Evolutionary conservation across 306 rosid genomes (phyloP).

Genomic region (Cicer arietinum): DNA sequence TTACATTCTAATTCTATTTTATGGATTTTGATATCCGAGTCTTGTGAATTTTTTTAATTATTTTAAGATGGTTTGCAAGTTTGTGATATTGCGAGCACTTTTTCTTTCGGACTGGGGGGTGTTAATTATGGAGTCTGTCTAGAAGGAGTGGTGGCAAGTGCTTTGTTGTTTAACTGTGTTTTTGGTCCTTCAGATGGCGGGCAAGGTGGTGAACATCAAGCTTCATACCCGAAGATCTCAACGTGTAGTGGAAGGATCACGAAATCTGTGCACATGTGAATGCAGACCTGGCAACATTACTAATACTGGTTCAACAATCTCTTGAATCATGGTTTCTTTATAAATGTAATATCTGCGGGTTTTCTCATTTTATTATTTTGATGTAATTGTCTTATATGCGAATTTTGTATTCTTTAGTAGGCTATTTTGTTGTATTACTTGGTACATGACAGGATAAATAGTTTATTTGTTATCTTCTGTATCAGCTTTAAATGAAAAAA

Average conservation of each 20-base stretch:
- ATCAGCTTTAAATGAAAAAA: neutral
- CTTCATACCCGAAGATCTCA: conserved; percentile 85
- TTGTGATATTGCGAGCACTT: conserved; percentile 15
- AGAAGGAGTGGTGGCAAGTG: neutral
- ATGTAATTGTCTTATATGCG: conserved; percentile 20
- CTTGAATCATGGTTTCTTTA: conserved; percentile 34
- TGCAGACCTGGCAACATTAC: conserved; percentile 70
- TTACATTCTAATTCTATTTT: conserved; percentile 1
- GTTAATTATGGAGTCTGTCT: conserved; percentile 19
- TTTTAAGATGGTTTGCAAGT: conserved; percentile 25
- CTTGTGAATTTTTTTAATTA: neutral
- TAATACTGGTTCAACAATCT: conserved; percentile 36
- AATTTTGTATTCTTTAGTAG: conserved; percentile 33
- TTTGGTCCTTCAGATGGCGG: conserved; percentile 71
- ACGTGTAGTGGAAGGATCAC: conserved; percentile 85
- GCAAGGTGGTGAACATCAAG: conserved; percentile 84
- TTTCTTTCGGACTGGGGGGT: neutral
- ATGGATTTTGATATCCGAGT: conserved; percentile 1
- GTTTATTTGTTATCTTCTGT: conserved; percentile 20
- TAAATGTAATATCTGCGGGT: conserved; percentile 32
- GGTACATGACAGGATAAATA: neutral
- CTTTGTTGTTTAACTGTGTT: conserved; percentile 14
- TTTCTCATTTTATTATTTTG: neutral
- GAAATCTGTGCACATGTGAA: conserved; percentile 77
- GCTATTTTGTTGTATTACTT: conserved; percentile 37